Percentiles rank a stretch among this genome's conserved stretches.
Evolutionary conservation across 768 basidiomycete species (phyloP).

Genomic region (Lactarius vividus): DNA sequence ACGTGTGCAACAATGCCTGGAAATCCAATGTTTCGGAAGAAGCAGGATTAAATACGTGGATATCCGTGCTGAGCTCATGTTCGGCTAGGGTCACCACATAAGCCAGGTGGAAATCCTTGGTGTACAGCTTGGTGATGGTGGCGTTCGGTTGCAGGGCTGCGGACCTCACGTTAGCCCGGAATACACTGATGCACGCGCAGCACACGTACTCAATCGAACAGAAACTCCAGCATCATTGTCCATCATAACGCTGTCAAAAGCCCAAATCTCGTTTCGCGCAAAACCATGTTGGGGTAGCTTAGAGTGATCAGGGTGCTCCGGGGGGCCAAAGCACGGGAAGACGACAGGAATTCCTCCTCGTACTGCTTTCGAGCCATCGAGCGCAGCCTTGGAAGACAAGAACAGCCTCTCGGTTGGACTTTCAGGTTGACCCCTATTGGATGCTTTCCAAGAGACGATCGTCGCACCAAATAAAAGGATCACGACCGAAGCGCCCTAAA

Average conservation of each 20-base stretch:
- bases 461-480: conserved; percentile 83
- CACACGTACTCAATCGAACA: conserved; percentile 67
- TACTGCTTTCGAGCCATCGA: conserved; percentile 80
- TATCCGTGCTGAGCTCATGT: conserved; percentile 71
- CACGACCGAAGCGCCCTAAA: conserved; percentile 61
- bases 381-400: conserved; percentile 70
- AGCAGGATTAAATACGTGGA: conserved; percentile 71
- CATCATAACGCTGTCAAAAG: conserved; percentile 56
- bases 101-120: conserved; percentile 63
- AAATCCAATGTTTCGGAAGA: conserved; percentile 61
- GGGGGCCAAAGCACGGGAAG: conserved; percentile 89
- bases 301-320: conserved; percentile 67
- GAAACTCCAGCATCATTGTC: conserved; percentile 72
- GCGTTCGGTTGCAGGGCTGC: conserved; percentile 64
- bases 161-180: background rate
- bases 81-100: conserved; percentile 81
- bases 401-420: conserved; percentile 69
- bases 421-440: conserved; percentile 35
- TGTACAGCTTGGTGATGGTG: conserved; percentile 56
- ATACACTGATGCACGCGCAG: no score
- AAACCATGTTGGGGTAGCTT: conserved; percentile 88
- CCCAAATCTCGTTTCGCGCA: conserved; percentile 77
- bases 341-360: conserved; percentile 59
- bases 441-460: conserved; percentile 79
- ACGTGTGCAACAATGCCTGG: conserved; percentile 92